phyloP scores from a whole-genome alignment of 2,329 filamentous ascomycete genomes.

The Chalaropsis ovoidea region DNA sequence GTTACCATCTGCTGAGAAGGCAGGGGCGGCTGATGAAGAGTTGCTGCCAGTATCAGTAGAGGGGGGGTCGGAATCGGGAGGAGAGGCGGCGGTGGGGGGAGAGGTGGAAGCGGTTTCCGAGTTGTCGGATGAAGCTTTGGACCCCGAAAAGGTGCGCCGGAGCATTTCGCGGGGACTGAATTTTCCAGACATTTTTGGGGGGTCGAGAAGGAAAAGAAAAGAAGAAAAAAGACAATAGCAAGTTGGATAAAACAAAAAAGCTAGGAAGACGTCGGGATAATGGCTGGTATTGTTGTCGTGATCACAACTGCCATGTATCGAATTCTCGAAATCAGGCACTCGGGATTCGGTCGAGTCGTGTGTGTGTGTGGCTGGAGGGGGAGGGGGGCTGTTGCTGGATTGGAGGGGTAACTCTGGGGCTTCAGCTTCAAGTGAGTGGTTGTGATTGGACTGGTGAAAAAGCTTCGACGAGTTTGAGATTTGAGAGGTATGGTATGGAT shows the following conservation, averaged over 20 bases:
- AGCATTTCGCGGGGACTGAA: slow-evolving; percentile 21
- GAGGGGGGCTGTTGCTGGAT: neutral
- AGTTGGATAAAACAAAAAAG: too few relatives aligned
- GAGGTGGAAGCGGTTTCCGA: slow-evolving; percentile 15
- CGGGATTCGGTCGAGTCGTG: neutral
- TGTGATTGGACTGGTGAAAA: slow-evolving; percentile 5
- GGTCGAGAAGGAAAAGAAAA: neutral
- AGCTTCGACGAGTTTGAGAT: slow-evolving; percentile 1
- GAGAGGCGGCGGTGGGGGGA: neutral
- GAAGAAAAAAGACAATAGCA: too few relatives aligned
- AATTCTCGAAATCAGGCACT: neutral
- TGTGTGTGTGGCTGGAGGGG: neutral
- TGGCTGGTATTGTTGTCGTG: neutral
- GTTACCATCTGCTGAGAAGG: slow-evolving; percentile 1
- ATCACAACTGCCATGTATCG: neutral
- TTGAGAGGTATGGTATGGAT: neutral
- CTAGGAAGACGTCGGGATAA: neutral
- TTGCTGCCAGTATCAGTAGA: neutral
- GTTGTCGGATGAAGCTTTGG: slow-evolving; percentile 5
- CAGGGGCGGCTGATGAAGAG: neutral
- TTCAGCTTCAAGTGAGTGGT: neutral
- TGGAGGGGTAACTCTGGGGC: neutral
- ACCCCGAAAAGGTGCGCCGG: slow-evolving; percentile 21
- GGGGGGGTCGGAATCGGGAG: neutral
- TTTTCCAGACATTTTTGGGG: slow-evolving; percentile 19